Percentiles rank a stretch among this genome's conserved stretches.
phyloP scores from a whole-genome alignment of 805 yeast genomes.

The Candida silvatica region DNA sequence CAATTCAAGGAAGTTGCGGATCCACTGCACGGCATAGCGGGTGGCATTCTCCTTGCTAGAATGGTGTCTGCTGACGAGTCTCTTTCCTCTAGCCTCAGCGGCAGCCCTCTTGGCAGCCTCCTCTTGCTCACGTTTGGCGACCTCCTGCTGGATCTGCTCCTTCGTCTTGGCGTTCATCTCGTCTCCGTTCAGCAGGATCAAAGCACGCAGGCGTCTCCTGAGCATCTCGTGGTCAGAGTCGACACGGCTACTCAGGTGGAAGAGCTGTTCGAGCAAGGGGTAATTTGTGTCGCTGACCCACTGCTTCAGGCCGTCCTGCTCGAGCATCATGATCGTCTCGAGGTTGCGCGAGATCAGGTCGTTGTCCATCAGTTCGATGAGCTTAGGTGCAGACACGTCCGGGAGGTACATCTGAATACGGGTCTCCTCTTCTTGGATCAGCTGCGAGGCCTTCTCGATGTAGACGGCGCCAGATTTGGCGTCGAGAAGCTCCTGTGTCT shows the following conservation, averaged over 20 bases:
- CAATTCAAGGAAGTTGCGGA: constrained; percentile 43
- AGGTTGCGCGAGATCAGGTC: constrained; percentile 50
- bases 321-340: constrained; percentile 42
- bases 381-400: constrained; percentile 40
- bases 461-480: constrained; percentile 44
- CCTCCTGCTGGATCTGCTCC: constrained; percentile 8
- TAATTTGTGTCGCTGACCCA: constrained; percentile 45
- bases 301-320: constrained; percentile 45
- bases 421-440: constrained; percentile 55
- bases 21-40: constrained; percentile 60
- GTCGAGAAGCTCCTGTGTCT: constrained; percentile 36
- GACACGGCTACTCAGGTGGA: constrained; percentile 41
- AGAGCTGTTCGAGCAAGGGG: constrained; percentile 37
- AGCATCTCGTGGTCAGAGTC: constrained; percentile 44
- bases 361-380: constrained; percentile 48
- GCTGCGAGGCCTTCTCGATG: constrained; percentile 38
- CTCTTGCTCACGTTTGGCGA: constrained; percentile 10
- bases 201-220: constrained; percentile 35
- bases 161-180: constrained; percentile 24
- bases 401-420: constrained; percentile 50
- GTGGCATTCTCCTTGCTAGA: constrained; percentile 29
- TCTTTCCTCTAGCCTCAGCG: constrained; percentile 6
- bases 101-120: constrained; percentile 9
- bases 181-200: constrained; percentile 39
- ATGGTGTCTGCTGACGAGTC: constrained; percentile 8